Evolutionary conservation across 345 rosid species (phyloP).

Genomic region (Combretum micranthum): DNA sequence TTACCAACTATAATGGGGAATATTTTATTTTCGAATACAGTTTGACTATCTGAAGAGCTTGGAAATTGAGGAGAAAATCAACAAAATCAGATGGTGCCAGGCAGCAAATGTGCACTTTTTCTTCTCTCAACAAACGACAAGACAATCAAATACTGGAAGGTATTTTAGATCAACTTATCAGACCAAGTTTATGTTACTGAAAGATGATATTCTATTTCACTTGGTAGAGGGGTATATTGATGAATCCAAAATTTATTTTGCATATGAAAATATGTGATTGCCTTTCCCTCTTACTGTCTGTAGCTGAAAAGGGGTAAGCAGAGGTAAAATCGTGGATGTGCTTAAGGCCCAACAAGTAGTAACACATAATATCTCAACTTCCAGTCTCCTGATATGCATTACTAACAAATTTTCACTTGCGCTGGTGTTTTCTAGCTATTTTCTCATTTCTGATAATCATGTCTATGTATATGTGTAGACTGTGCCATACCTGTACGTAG

Average conservation of each 20-base stretch:
- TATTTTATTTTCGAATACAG: constrained; percentile 28
- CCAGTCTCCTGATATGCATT: too few relatives aligned
- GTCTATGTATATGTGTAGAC: too few relatives aligned
- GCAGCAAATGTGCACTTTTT: constrained; percentile 71
- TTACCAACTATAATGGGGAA: too few relatives aligned
- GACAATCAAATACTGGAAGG: constrained; percentile 93
- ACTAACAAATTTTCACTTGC: too few relatives aligned
- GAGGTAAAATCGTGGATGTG: too few relatives aligned
- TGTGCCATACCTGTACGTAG: too few relatives aligned
- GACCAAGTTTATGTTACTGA: background rate
- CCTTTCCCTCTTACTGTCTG: background rate
- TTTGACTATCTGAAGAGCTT: constrained; percentile 96
- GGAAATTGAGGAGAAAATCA: constrained; percentile 98
- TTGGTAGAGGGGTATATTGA: background rate
- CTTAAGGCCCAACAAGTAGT: too few relatives aligned
- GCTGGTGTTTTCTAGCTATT: too few relatives aligned
- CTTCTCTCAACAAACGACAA: constrained; percentile 87
- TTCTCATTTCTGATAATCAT: too few relatives aligned
- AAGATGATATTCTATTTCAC: background rate
- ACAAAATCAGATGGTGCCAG: constrained; percentile 95
- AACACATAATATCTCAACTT: too few relatives aligned
- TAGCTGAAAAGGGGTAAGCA: too few relatives aligned
- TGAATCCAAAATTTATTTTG: background rate
- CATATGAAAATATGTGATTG: background rate
- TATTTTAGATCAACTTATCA: constrained; percentile 17